Evolutionary conservation across 768 basidiomycete species (phyloP).

Genomic region (Trametes meyenii): DNA sequence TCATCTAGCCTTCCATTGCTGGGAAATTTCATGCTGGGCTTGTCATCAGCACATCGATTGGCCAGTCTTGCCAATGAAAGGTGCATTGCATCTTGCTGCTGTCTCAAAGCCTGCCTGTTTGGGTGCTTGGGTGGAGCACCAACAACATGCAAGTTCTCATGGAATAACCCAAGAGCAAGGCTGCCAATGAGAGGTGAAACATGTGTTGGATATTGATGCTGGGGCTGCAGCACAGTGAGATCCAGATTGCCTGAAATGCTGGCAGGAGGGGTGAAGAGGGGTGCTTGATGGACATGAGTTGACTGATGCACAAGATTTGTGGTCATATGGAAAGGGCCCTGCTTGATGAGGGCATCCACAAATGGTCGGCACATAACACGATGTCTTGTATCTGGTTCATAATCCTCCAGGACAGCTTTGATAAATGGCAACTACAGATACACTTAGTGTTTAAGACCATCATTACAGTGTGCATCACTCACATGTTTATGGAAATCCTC

Average conservation of each 20-base stretch:
- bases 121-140: constrained; percentile 43
- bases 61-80: constrained; percentile 6
- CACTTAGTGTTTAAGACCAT: not conserved
- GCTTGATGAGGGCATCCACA: constrained; percentile 3
- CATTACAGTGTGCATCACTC: not conserved
- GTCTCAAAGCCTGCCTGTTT: not conserved
- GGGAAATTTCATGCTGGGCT: constrained; percentile 2
- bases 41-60: not conserved
- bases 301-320: constrained; percentile 3
- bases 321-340: not conserved
- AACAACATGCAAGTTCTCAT: constrained; percentile 56
- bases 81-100: constrained; percentile 6
- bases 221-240: constrained; percentile 54
- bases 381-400: not conserved
- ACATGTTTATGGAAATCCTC: constrained; percentile 4
- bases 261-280: not conserved
- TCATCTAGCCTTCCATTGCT: constrained; percentile 11
- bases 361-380: not conserved
- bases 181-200: constrained; percentile 63
- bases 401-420: not conserved
- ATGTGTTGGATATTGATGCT: constrained; percentile 57
- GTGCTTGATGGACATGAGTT: not conserved
- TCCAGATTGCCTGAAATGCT: constrained; percentile 48
- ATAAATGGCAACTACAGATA: not conserved
- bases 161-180: constrained; percentile 54